Evolutionary conservation across 306 rosid genomes (phyloP).

Genomic region (Sindora glabra): DNA sequence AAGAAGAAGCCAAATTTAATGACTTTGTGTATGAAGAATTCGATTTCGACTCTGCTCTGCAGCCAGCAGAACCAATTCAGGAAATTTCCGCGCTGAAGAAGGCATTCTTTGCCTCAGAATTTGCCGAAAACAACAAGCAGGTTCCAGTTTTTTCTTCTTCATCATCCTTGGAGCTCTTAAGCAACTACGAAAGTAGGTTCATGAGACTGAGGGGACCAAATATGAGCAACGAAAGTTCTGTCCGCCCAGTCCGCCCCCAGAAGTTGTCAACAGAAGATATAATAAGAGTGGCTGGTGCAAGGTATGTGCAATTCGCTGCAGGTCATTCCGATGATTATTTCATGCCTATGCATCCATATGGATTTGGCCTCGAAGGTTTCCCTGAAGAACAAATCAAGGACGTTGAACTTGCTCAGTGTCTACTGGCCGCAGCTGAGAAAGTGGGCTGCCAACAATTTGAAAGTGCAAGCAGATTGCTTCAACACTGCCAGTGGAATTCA

Average conservation of each 20-base stretch:
- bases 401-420: conserved; percentile 60
- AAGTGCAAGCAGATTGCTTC: conserved; percentile 51
- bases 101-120: conserved; percentile 5
- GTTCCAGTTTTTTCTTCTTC: conserved; percentile 18
- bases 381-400: conserved; percentile 52
- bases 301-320: conserved; percentile 47
- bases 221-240: not conserved
- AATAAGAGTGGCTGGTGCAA: conserved; percentile 63
- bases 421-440: conserved; percentile 65
- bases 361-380: conserved; percentile 30
- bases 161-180: conserved; percentile 46
- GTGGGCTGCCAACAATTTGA: conserved; percentile 53
- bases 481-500: conserved; percentile 41
- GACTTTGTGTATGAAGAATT: conserved; percentile 22
- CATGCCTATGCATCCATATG: conserved; percentile 48
- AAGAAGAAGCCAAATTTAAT: conserved; percentile 15
- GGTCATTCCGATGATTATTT: conserved; percentile 30
- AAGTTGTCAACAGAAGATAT: conserved; percentile 57
- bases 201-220: conserved; percentile 33
- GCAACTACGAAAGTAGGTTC: conserved; percentile 32
- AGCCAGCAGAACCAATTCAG: conserved; percentile 10
- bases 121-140: not conserved
- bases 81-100: not conserved
- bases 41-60: conserved; percentile 16
- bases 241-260: not conserved